These are phyloP conservation scores for Mycena vitilis DNA, from an alignment of 768 basidiomycete species.

Conservation along the genomic window DNA sequence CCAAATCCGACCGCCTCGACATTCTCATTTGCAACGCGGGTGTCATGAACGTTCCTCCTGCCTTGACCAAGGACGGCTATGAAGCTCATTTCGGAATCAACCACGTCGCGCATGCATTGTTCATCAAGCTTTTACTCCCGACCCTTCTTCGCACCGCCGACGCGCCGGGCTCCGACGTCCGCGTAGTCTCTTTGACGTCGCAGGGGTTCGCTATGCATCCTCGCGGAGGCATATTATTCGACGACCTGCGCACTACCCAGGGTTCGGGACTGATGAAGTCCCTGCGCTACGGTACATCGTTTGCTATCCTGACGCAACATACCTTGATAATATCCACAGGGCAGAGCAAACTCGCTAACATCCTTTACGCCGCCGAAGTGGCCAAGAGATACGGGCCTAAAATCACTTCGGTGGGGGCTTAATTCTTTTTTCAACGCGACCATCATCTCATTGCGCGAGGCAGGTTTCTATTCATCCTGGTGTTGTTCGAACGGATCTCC, in stretches of 20 bases:
- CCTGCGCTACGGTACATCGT: conserved; percentile 18
- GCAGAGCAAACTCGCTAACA: conserved; percentile 33
- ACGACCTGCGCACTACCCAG: conserved; percentile 27
- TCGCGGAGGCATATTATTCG: conserved; percentile 25
- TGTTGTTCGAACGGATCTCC: conserved; percentile 25
- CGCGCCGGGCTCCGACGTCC: conserved; percentile 44
- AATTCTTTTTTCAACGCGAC: neutral
- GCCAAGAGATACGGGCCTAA: conserved; percentile 22
- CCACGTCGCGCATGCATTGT: conserved; percentile 53
- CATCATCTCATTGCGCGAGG: neutral
- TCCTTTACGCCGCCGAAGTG: conserved; percentile 25
- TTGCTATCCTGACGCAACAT: too few relatives aligned
- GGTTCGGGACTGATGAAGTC: conserved; percentile 2
- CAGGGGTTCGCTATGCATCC: conserved; percentile 13
- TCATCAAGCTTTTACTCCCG: conserved; percentile 59
- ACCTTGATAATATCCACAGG: neutral
- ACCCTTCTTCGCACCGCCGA: conserved; percentile 38
- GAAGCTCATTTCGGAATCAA: conserved; percentile 35
- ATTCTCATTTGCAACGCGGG: conserved; percentile 30
- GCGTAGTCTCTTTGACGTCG: conserved; percentile 44
- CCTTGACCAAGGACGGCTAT: conserved; percentile 31
- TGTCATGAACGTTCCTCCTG: conserved; percentile 33
- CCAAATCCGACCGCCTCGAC: conserved; percentile 32
- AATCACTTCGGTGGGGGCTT: conserved; percentile 13
- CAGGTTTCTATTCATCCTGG: conserved; percentile 30